A percentile compares a stretch with the other conserved stretches of the same genome.
Conservation (phyloP, 352 stramenopile genomes). For the Pythium coloratum region DNA sequence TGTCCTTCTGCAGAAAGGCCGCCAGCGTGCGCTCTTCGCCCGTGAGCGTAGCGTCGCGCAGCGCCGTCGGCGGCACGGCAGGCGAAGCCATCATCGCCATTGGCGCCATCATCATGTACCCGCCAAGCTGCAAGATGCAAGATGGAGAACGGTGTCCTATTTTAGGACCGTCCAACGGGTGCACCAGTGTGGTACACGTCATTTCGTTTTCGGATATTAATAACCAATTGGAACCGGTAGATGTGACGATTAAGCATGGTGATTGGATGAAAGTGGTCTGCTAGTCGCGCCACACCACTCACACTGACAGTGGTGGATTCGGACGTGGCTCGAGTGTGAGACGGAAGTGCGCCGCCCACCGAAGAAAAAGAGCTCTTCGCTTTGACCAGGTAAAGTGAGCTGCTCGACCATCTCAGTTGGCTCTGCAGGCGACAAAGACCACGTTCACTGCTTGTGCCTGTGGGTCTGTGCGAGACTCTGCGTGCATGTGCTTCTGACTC, state of each 20-base stretch:
- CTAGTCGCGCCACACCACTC: constrained; percentile 1
- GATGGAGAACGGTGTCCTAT: background rate
- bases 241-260: background rate
- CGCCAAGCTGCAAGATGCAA: too few species aligned
- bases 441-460: background rate
- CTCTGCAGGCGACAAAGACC: constrained; percentile 1
- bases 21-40: constrained; percentile 28
- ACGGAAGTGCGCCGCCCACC: constrained; percentile 21
- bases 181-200: background rate
- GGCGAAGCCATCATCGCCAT: constrained; percentile 15
- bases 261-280: constrained; percentile 22
- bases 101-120: background rate
- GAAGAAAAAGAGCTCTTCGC: constrained; percentile 8
- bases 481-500: background rate
- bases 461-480: background rate
- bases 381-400: constrained; percentile 1
- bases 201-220: background rate
- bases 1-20: constrained; percentile 33
- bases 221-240: background rate
- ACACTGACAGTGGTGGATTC: background rate
- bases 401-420: background rate
- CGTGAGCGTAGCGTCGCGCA: constrained; percentile 1
- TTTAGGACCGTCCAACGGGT: background rate
- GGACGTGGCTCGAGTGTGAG: constrained; percentile 6
- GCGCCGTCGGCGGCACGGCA: background rate